Percentiles rank a stretch among this genome's conserved stretches.
Conservation (phyloP, 805 yeast genomes). For the Yamadazyma philogaea region DNA sequence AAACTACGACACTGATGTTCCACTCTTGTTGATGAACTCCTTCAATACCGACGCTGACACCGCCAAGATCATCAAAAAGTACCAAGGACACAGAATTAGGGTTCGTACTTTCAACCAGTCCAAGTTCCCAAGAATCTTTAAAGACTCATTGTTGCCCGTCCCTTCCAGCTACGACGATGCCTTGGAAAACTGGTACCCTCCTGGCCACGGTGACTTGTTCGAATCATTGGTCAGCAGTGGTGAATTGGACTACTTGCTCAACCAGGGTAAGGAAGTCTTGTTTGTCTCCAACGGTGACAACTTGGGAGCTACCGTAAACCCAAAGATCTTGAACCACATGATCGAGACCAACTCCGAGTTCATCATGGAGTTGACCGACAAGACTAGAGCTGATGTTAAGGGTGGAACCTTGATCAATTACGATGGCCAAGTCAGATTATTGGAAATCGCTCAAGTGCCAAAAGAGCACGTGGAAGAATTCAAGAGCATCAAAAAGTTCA, state of each 20-base stretch:
- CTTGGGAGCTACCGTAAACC: conserved; percentile 96
- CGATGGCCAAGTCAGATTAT: conserved; percentile 88
- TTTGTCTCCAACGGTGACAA: conserved; percentile 98
- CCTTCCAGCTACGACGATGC: conserved; percentile 73
- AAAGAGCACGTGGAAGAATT: conserved; percentile 97
- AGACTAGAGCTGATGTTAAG: conserved; percentile 98
- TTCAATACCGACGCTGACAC: conserved; percentile 97
- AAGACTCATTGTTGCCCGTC: conserved; percentile 94
- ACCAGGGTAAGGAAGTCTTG: conserved; percentile 90
- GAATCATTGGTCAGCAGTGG: conserved; percentile 89
- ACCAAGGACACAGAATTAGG: conserved; percentile 92
- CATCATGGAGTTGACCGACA: conserved; percentile 97
- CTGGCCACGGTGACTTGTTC: conserved; percentile 99
- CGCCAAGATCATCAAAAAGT: conserved; percentile 90
- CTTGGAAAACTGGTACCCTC: conserved; percentile 94
- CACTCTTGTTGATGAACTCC: conserved; percentile 95
- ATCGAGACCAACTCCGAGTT: conserved; percentile 87
- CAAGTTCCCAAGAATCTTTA: conserved; percentile 92
- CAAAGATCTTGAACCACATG: conserved; percentile 89
- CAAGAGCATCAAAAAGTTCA: conserved; percentile 96
- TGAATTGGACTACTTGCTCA: conserved; percentile 82
- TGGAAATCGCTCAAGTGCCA: conserved; percentile 98
- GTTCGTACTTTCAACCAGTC: conserved; percentile 97
- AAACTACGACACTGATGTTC: conserved; percentile 87
- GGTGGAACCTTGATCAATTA: conserved; percentile 98